Conservation (phyloP, 2,329 filamentous ascomycete genomes). For the Gyromitra esculenta region DNA sequence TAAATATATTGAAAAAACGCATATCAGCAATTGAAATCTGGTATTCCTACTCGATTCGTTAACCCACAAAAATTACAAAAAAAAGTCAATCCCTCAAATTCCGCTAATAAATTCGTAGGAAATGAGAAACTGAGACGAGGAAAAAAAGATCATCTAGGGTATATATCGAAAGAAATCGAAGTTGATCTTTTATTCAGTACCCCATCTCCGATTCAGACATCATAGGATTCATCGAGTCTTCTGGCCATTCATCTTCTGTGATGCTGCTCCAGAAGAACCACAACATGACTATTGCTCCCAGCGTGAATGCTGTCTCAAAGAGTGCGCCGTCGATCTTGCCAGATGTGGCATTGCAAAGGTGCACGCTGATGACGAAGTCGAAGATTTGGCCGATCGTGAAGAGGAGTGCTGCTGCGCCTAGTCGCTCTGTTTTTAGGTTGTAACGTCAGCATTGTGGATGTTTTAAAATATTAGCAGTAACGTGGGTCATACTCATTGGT, state of each 20-base stretch:
- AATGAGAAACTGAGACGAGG: not conserved
- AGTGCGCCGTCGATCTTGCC: constrained; percentile 92
- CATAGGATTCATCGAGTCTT: constrained; percentile 50
- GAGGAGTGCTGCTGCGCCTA: constrained; percentile 72
- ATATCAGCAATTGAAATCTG: constrained; percentile 19
- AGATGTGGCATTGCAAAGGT: constrained; percentile 83
- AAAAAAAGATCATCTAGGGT: constrained; percentile 38
- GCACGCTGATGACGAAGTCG: constrained; percentile 90
- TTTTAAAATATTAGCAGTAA: constrained; percentile 21
- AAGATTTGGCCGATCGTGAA: constrained; percentile 96
- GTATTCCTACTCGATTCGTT: constrained; percentile 20
- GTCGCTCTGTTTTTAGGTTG: constrained; percentile 44
- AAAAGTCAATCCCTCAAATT: not conserved
- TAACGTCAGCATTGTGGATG: constrained; percentile 2
- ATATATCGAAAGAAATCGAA: constrained; percentile 33
- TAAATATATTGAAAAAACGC: not conserved
- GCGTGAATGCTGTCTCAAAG: constrained; percentile 92
- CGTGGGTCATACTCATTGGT: constrained; percentile 75
- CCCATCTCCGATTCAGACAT: constrained; percentile 41
- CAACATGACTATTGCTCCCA: constrained; percentile 80
- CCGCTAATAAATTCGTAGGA: constrained; percentile 32
- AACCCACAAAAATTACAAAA: constrained; percentile 31
- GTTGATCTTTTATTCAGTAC: constrained; percentile 28
- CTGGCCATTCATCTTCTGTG: constrained; percentile 96
- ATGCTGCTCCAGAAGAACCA: constrained; percentile 99